Conservation (phyloP, 331 rosid genomes). For the Malus hybrid region DNA sequence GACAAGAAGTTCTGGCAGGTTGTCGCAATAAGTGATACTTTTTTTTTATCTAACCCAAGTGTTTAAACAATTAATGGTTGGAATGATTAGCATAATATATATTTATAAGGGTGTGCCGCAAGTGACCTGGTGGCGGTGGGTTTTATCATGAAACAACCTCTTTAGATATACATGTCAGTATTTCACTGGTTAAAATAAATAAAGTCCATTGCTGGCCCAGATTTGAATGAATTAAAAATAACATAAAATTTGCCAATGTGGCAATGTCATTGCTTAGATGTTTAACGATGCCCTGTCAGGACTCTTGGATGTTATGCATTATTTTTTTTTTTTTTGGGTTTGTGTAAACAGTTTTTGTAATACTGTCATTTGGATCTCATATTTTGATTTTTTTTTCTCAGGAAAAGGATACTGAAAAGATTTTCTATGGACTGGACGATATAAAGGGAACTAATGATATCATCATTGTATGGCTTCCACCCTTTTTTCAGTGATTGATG, state of each 20-base stretch:
- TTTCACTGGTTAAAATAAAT: no score
- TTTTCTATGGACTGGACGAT: constrained; percentile 90
- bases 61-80: neutral
- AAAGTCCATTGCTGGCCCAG: neutral
- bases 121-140: neutral
- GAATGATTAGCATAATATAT: neutral
- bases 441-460: constrained; percentile 64
- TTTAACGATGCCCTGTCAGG: neutral
- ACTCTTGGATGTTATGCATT: neutral
- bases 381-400: constrained; percentile 38
- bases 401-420: constrained; percentile 86
- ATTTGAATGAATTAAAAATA: no score
- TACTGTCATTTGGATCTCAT: neutral
- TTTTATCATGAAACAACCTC: neutral
- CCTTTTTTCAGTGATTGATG: constrained; percentile 2
- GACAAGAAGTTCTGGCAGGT: constrained; percentile 95
- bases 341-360: neutral
- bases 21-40: constrained; percentile 14
- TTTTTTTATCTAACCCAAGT: neutral
- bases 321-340: neutral
- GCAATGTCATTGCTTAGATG: no score
- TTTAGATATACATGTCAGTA: neutral
- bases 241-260: neutral
- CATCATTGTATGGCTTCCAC: constrained; percentile 61
- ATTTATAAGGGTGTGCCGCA: neutral